Evolutionary conservation across 345 rosid species (phyloP), one percentile per base, ranked within the genome.

Genomic region (Boechera stricta): DNA sequence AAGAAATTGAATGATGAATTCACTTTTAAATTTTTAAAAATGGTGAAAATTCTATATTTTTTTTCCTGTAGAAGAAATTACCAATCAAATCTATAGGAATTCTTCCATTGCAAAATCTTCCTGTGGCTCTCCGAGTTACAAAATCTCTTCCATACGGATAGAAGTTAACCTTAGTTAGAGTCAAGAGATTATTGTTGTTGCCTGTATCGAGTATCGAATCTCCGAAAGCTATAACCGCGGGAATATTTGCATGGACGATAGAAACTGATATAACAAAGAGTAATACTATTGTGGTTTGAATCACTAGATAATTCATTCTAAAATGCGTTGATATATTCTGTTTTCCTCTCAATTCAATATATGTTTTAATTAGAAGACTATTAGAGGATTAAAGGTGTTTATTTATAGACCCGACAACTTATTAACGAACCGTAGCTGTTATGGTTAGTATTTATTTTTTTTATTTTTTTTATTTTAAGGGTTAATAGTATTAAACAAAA

Each of bases 201-300:
- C 87, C 85, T 0, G 83, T 69, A 51, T 84, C 87, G 5, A 84
- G 69, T 29, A 84, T 82, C 8, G 87, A 82, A 69, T 84, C 87
- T 41, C 87, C 87, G 6, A 84, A 84, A 0, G 77, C 75, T 4
- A 77, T 21, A 12, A 84, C 24, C 15, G 85, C 84, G 1, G 85
- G 41, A 57, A 71, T 38, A 12, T 77, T 70, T 54, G 66, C 71
- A n/a, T 70, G 28, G 2, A n/a, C 80, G 24, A 36, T 54, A 1
- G 41, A 62, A 55, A 49, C 11, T 35, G 58, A 53, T 63, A 4
- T 55, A 33, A 55, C 28, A 7, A 33, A 54, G 44, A 77, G 35
- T 54, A 63, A 11, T 63, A 51, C 9, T 51, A 63, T 31, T 24
- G 45, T 39, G n/a, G 59, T 53, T 45, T 55, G 75, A 44, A 36